A percentile compares a stretch with the other conserved stretches of the same genome.
These are phyloP conservation scores for Rhodotorula babjevae DNA, from an alignment of 768 basidiomycete genomes.

Conservation along the genomic window DNA sequence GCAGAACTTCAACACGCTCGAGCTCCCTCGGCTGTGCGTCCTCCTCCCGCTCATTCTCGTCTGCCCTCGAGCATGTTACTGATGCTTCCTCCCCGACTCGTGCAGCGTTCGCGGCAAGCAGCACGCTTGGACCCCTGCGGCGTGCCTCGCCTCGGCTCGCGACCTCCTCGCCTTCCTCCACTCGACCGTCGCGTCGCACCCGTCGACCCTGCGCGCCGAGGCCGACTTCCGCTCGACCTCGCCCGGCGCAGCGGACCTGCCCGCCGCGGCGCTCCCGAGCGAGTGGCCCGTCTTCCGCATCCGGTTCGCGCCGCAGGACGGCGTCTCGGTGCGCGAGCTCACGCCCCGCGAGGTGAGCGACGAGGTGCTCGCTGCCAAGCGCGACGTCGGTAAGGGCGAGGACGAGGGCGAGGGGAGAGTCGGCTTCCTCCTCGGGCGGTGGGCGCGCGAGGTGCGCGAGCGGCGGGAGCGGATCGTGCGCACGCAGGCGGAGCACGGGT, in stretches of 20 bases:
- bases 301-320: slow-evolving; percentile 17
- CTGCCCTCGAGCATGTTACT: background rate
- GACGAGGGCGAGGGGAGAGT: slow-evolving; percentile 2
- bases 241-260: background rate
- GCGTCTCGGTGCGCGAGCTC: background rate
- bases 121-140: slow-evolving; percentile 68
- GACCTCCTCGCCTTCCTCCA: slow-evolving; percentile 58
- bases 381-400: background rate
- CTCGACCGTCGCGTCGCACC: background rate
- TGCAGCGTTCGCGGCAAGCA: slow-evolving; percentile 62
- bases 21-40: slow-evolving; percentile 61
- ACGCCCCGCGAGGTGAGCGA: background rate
- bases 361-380: slow-evolving; percentile 21
- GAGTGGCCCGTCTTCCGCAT: slow-evolving; percentile 35
- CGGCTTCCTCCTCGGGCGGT: slow-evolving; percentile 26
- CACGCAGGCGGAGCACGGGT: background rate
- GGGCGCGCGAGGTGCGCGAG: background rate
- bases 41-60: background rate
- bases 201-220: background rate
- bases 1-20: slow-evolving; percentile 70
- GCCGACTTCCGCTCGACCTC: too few species aligned
- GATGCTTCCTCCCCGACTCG: background rate
- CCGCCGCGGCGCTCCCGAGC: background rate
- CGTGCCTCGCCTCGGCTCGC: slow-evolving; percentile 72
- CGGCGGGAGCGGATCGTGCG: background rate